A percentile compares a stretch with the other conserved stretches of the same genome.
These are phyloP conservation scores for Articulospora tetracladia DNA, from an alignment of 495 filamentous ascomycete genomes.

Conservation along the genomic window DNA sequence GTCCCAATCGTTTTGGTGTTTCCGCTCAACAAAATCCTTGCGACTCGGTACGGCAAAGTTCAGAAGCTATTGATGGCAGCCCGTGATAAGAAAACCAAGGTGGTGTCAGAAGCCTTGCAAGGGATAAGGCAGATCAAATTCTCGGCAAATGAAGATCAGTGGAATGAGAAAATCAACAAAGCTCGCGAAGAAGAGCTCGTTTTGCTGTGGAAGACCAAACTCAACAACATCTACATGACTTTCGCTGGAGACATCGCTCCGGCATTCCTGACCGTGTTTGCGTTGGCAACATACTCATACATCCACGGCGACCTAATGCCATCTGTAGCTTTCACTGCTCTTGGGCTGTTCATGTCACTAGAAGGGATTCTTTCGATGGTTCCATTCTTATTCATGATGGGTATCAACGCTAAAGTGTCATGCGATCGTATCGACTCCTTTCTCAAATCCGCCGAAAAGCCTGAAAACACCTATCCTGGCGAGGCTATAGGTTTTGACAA, in stretches of 20 bases:
- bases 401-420: slow-evolving; percentile 16
- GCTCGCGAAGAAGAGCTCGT: slow-evolving; percentile 23
- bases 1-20: slow-evolving; percentile 6
- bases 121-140: slow-evolving; percentile 36
- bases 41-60: slow-evolving; percentile 13
- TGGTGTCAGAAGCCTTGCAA: slow-evolving; percentile 27
- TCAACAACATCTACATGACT: slow-evolving; percentile 15
- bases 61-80: slow-evolving; percentile 28
- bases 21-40: slow-evolving; percentile 19
- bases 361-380: slow-evolving; percentile 19
- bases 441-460: slow-evolving; percentile 11
- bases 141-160: slow-evolving; percentile 27
- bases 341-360: slow-evolving; percentile 24
- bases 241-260: slow-evolving; percentile 18
- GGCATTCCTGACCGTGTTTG: slow-evolving; percentile 16
- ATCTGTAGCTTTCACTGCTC: slow-evolving; percentile 31
- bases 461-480: slow-evolving; percentile 13
- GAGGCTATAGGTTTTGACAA: slow-evolving; percentile 19
- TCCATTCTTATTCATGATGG: slow-evolving; percentile 21
- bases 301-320: slow-evolving; percentile 20
- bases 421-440: slow-evolving; percentile 20
- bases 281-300: slow-evolving; percentile 22
- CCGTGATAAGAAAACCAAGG: slow-evolving; percentile 25
- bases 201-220: slow-evolving; percentile 17
- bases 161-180: slow-evolving; percentile 23